A percentile compares a stretch with the other conserved stretches of the same genome.
phyloP scores from a whole-genome alignment of 441 rosid genomes.

The Theobroma grandiflorum region DNA sequence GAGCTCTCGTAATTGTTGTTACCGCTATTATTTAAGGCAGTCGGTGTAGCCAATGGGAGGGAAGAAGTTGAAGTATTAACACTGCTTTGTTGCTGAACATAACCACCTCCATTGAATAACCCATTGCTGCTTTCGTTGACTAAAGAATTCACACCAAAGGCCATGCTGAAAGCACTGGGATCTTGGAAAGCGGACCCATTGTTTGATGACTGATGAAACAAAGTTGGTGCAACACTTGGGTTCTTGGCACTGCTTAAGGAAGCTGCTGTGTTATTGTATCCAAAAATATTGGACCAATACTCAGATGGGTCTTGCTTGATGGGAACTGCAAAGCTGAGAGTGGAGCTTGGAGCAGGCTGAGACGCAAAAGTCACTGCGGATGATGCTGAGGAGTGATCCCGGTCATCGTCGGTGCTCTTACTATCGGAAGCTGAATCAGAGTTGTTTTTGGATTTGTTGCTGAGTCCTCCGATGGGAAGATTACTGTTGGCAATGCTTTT shows the following conservation, averaged over 20 bases:
- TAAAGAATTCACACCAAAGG: slow-evolving; percentile 34
- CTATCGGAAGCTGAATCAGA: slow-evolving; percentile 50
- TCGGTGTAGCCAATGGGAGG: slow-evolving; percentile 55
- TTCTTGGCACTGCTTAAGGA: slow-evolving; percentile 25
- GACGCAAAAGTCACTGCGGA: slow-evolving; percentile 55
- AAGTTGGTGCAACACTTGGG: slow-evolving; percentile 18
- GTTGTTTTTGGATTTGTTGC: slow-evolving; percentile 47
- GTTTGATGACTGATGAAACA: slow-evolving; percentile 34
- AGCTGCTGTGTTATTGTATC: slow-evolving; percentile 38
- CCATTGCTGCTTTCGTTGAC: slow-evolving; percentile 43
- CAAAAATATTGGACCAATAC: slow-evolving; percentile 66
- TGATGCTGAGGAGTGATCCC: slow-evolving; percentile 60
- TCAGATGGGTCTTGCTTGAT: slow-evolving; percentile 67
- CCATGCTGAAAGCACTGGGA: slow-evolving; percentile 36
- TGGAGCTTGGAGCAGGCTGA: slow-evolving; percentile 42
- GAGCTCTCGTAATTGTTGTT: slow-evolving; percentile 48
- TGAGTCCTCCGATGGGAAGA: slow-evolving; percentile 81
- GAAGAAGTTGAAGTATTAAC: slow-evolving; percentile 34
- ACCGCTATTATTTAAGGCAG: slow-evolving; percentile 33
- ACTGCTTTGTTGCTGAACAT: slow-evolving; percentile 40
- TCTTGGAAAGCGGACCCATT: slow-evolving; percentile 39
- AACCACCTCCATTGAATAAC: slow-evolving; percentile 39
- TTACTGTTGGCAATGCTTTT: slow-evolving; percentile 80
- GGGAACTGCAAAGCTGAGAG: slow-evolving; percentile 60
- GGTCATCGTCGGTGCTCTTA: slow-evolving; percentile 55